Evolutionary conservation across 805 yeast genomes (phyloP), one percentile per base, ranked within the genome.

Genomic region (Brettanomyces naardenensis): DNA sequence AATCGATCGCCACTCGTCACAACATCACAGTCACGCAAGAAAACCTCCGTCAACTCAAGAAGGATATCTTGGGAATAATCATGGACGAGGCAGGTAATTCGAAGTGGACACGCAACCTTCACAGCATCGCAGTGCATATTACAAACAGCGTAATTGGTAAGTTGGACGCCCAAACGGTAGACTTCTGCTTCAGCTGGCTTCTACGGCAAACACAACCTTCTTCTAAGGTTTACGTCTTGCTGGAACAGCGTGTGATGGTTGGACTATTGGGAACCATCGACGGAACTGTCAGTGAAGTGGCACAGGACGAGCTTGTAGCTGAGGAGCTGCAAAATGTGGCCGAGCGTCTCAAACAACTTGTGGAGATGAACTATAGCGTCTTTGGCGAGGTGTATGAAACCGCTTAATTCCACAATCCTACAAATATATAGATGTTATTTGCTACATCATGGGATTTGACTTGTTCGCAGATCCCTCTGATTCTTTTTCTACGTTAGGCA

Each of bases 41-140:
- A 10, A 14, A 14, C 15, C 53, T 71, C 40, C 57, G 62, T 37
- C 64, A 59, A 35, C 65, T 86, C 39, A 86, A 81, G 56, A 76
- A 68, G 36, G 90, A 85, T 50, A 73, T 87, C 30, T 62, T 83
- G 38, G 81, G 89, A 23, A 81, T 86, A 33, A 86, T 86, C 14
- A 75, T 87, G 25, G 95, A 86, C 59, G 86, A 82, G 42, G 82
- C 80, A 50, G 95, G 95, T 2, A 84, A 83, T 55, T 76, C 85
- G 41, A 85, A 88, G 62, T 86, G 95, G 95, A 86, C 95, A 1
- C 74, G 85, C 52, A 86, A 86, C 57, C 73, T 85, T 19, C 71
- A 76, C 45, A 68, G 82, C 13, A 74, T 87, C 44, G 73, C 90
- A 4, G 67, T 86, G 42, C 94, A 81, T 53, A 52, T 82, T 35